Evolutionary conservation across 2,329 filamentous ascomycete species (phyloP).

Genomic region (Alternaria gansuensis): DNA sequence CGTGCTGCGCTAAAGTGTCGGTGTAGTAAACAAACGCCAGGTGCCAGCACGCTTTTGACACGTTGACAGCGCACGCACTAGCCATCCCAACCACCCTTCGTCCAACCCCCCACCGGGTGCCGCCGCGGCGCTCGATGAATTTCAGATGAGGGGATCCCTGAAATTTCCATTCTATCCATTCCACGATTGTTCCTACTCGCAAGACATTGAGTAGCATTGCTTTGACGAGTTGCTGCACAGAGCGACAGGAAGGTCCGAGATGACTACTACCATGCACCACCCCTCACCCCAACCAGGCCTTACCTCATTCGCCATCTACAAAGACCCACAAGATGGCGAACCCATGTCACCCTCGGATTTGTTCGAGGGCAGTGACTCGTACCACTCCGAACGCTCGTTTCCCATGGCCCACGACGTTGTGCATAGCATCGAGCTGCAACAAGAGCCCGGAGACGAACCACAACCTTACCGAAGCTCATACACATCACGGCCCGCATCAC

Average conservation of each 20-base stretch:
- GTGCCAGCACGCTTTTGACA: slow-evolving; percentile 25
- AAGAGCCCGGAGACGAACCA: slow-evolving; percentile 31
- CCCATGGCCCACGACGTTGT: slow-evolving; percentile 41
- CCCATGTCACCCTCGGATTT: slow-evolving; percentile 43
- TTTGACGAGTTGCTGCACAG: slow-evolving; percentile 26
- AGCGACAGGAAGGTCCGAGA: slow-evolving; percentile 24
- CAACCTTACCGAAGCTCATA: slow-evolving; percentile 47
- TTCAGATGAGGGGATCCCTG: slow-evolving; percentile 24
- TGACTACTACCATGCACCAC: slow-evolving; percentile 47
- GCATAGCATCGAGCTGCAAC: slow-evolving; percentile 43
- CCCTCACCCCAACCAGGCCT: slow-evolving; percentile 40
- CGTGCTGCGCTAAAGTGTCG: slow-evolving; percentile 20
- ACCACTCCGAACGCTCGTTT: slow-evolving; percentile 44
- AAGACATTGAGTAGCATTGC: slow-evolving; percentile 28
- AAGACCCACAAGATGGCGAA: slow-evolving; percentile 45
- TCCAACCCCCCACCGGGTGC: slow-evolving; percentile 5
- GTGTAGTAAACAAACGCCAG: slow-evolving; percentile 33
- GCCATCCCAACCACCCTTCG: slow-evolving; percentile 9
- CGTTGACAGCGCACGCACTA: slow-evolving; percentile 35
- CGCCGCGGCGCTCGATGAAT: slow-evolving; percentile 8
- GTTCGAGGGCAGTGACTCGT: slow-evolving; percentile 47
- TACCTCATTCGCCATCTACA: slow-evolving; percentile 47
- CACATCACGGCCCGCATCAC: slow-evolving; percentile 39
- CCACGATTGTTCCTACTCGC: slow-evolving; percentile 9
- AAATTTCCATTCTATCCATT: slow-evolving; percentile 9